These are phyloP conservation scores for Monotropa hypopitys DNA, from an alignment of 179 eudicot species.

Conservation along the genomic window DNA sequence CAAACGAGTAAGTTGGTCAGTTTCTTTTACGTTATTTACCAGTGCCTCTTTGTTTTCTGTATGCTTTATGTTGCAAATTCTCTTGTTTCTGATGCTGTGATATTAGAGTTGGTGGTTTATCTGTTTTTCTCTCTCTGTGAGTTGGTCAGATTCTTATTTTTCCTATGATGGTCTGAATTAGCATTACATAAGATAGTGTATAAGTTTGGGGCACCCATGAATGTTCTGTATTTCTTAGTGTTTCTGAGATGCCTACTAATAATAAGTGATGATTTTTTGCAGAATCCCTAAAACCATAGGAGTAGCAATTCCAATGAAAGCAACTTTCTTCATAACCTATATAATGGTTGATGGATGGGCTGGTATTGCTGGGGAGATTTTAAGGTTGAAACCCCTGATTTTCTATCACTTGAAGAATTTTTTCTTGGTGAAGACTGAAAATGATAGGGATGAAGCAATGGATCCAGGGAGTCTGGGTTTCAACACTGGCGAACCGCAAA, in stretches of 20 bases:
- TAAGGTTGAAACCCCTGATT: conserved; percentile 57
- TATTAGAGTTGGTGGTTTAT: neutral
- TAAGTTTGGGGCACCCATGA: neutral
- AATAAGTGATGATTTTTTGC: conserved; percentile 8
- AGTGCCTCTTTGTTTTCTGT: neutral
- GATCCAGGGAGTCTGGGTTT: conserved; percentile 68
- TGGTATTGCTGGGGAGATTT: conserved; percentile 59
- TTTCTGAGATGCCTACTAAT: neutral
- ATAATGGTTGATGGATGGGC: conserved; percentile 81
- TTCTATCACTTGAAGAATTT: conserved; percentile 57
- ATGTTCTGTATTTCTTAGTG: neutral
- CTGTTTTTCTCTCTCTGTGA: neutral
- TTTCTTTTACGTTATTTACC: neutral
- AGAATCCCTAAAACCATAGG: conserved; percentile 53
- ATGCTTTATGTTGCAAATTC: neutral
- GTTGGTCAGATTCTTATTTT: neutral
- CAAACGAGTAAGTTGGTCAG: conserved; percentile 43
- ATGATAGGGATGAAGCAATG: conserved; percentile 67
- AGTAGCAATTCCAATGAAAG: conserved; percentile 54
- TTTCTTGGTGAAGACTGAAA: conserved; percentile 63
- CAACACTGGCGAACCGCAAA: conserved; percentile 59
- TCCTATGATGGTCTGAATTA: neutral
- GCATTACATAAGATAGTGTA: neutral
- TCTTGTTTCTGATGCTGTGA: neutral
- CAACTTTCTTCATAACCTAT: conserved; percentile 62